A percentile compares a stretch with the other conserved stretches of the same genome.
Evolutionary conservation across 129 eudicot species (phyloP).

Genomic region (Calendula officinalis): DNA sequence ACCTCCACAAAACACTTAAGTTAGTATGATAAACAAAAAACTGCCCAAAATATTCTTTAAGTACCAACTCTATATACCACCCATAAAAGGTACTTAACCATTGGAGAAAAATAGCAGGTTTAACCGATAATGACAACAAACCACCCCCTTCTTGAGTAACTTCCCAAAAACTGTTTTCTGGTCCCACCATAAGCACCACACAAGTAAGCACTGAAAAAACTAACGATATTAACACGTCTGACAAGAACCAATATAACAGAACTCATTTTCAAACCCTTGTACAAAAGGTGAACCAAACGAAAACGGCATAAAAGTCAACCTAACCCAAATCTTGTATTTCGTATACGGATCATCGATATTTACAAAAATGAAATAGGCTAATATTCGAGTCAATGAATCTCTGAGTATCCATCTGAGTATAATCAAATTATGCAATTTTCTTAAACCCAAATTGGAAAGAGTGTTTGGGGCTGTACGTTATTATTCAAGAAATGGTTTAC

Average conservation of each 20-base stretch:
- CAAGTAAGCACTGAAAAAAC: constrained; percentile 62
- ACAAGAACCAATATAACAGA: constrained; percentile 50
- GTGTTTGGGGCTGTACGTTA: no score
- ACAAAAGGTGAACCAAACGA: constrained; percentile 48
- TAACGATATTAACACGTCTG: constrained; percentile 47
- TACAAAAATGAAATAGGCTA: constrained; percentile 57
- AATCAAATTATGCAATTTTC: constrained; percentile 46
- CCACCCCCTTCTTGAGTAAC: constrained; percentile 62
- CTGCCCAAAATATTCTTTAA: constrained; percentile 43
- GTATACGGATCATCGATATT: constrained; percentile 64
- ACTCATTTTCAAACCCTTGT: constrained; percentile 49
- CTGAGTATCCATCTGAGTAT: constrained; percentile 65
- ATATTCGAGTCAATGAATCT: constrained; percentile 57
- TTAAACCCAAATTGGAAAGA: constrained; percentile 34
- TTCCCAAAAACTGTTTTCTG: constrained; percentile 57
- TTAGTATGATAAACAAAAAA: constrained; percentile 39
- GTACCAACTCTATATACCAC: constrained; percentile 38
- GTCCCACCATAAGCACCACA: constrained; percentile 52
- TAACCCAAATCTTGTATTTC: constrained; percentile 55
- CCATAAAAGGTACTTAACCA: constrained; percentile 51
- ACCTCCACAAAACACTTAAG: constrained; percentile 64
- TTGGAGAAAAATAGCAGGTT: constrained; percentile 47
- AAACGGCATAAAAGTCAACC: constrained; percentile 71
- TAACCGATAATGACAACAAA: constrained; percentile 41
- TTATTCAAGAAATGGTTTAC: no score